phyloP scores from a whole-genome alignment of 2,329 filamentous ascomycete genomes.

The Allantophomopsis cytisporea region DNA sequence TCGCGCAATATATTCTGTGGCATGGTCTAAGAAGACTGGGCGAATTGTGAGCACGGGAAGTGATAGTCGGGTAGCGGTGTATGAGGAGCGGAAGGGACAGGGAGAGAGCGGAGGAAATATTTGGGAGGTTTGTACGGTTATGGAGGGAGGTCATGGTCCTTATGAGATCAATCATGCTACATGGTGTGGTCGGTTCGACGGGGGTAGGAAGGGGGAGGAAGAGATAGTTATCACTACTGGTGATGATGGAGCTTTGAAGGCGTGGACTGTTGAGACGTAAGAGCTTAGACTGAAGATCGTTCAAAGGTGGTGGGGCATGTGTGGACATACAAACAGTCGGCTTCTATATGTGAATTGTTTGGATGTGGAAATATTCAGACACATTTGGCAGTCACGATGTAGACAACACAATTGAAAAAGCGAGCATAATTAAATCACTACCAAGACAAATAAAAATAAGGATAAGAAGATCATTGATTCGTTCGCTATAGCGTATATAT shows the following conservation, averaged over 20 bases:
- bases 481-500: too few relatives aligned
- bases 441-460: too few relatives aligned
- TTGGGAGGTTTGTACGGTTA: conserved; percentile 60
- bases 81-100: conserved; percentile 27
- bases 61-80: conserved; percentile 71
- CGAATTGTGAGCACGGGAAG: conserved; percentile 79
- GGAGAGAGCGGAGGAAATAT: conserved; percentile 1
- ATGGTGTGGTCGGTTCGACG: conserved; percentile 73
- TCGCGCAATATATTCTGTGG: conserved; percentile 69
- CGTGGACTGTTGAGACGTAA: conserved; percentile 50
- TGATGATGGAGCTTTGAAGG: conserved; percentile 77
- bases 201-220: conserved; percentile 45
- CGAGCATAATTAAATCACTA: too few relatives aligned
- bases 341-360: too few relatives aligned
- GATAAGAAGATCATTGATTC: too few relatives aligned
- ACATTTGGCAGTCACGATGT: too few relatives aligned
- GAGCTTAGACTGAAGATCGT: neutral
- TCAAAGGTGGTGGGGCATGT: neutral
- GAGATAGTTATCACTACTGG: conserved; percentile 86
- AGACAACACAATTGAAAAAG: too few relatives aligned
- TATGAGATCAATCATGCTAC: conserved; percentile 89
- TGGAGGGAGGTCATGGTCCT: conserved; percentile 70
- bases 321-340: too few relatives aligned
- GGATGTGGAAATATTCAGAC: too few relatives aligned
- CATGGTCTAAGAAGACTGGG: conserved; percentile 70